A percentile compares a stretch with the other conserved stretches of the same genome.
Evolutionary conservation across 2,329 filamentous ascomycete genomes (phyloP).

Genomic region (Neodidymelliopsis sp.): DNA sequence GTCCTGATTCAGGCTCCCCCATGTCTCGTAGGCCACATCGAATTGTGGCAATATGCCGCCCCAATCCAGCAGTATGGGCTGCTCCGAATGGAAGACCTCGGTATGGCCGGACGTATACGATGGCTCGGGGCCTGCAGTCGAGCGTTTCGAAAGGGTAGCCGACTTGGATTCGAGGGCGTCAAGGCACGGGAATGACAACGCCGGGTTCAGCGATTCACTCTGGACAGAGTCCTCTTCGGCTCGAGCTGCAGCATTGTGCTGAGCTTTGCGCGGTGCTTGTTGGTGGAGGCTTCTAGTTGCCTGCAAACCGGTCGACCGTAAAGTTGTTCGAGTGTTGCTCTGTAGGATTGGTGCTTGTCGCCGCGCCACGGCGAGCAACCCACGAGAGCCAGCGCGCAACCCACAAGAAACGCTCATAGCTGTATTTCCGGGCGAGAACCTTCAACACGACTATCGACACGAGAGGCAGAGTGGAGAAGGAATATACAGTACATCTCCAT

Average conservation of each 20-base stretch:
- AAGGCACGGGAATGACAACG: slow-evolving; percentile 52
- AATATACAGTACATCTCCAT: slow-evolving; percentile 1
- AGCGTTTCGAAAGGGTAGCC: slow-evolving; percentile 74
- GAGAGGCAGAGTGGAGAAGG: slow-evolving; percentile 7
- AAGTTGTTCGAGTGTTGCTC: slow-evolving; percentile 12
- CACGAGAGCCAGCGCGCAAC: slow-evolving; percentile 36
- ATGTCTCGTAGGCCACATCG: slow-evolving; percentile 90
- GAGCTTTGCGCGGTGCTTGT: slow-evolving; percentile 35
- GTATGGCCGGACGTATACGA: slow-evolving; percentile 93
- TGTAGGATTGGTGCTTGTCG: slow-evolving; percentile 19
- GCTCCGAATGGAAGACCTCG: slow-evolving; percentile 73
- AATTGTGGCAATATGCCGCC: slow-evolving; percentile 90
- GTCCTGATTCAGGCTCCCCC: slow-evolving; percentile 81
- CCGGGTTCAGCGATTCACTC: slow-evolving; percentile 48
- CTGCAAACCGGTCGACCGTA: slow-evolving; percentile 19
- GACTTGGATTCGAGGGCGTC: slow-evolving; percentile 58
- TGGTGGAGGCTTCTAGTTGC: slow-evolving; percentile 39
- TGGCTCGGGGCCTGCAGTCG: slow-evolving; percentile 81
- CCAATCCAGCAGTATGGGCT: slow-evolving; percentile 88
- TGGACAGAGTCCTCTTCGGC: slow-evolving; percentile 30
- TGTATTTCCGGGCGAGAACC: not conserved
- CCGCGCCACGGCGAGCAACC: slow-evolving; percentile 34
- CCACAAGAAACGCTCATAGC: slow-evolving; percentile 44
- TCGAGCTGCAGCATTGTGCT: slow-evolving; percentile 28
- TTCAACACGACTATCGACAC: slow-evolving; percentile 5